Evolutionary conservation across 2,329 filamentous ascomycete species (phyloP).

Genomic region (Geosmithia flava): DNA sequence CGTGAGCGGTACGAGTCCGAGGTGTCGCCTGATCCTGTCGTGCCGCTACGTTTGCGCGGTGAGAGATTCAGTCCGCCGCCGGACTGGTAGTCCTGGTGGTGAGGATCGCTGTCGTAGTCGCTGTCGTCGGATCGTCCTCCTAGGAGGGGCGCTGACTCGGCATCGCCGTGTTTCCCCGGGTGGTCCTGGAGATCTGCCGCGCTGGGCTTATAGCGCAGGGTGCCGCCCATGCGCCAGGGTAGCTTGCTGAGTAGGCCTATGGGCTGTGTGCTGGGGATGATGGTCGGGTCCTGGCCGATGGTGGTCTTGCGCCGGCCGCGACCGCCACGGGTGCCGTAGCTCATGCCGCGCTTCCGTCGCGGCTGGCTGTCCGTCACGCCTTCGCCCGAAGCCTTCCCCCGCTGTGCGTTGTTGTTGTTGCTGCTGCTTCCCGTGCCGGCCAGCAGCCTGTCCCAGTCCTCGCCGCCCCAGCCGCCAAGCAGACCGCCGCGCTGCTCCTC

Average conservation of each 20-base stretch:
- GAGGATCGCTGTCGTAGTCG: neutral
- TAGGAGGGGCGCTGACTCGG: constrained; percentile 62
- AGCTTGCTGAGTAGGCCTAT: constrained; percentile 75
- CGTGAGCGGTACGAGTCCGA: constrained; percentile 77
- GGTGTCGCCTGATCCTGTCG: constrained; percentile 67
- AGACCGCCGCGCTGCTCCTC: constrained; percentile 39
- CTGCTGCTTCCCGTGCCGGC: constrained; percentile 48
- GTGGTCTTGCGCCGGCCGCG: constrained; percentile 25
- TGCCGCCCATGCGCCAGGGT: constrained; percentile 75
- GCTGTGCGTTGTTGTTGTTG: constrained; percentile 14
- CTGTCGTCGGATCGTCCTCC: constrained; percentile 10
- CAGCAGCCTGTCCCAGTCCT: constrained; percentile 76
- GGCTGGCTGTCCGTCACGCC: constrained; percentile 46
- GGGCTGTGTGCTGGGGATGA: constrained; percentile 80
- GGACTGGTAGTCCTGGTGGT: neutral
- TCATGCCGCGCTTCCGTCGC: constrained; percentile 70
- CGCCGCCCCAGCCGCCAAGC: constrained; percentile 61
- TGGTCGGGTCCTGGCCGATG: constrained; percentile 58
- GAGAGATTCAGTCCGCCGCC: constrained; percentile 12
- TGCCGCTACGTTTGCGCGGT: constrained; percentile 56
- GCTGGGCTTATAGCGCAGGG: constrained; percentile 77
- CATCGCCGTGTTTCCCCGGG: constrained; percentile 41
- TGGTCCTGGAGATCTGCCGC: constrained; percentile 86
- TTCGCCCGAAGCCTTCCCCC: constrained; percentile 14
- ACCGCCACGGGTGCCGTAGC: constrained; percentile 61